Percentiles rank a stretch among this genome's conserved stretches.
These are phyloP conservation scores for Cladosporium colombiae DNA, from an alignment of 2,329 filamentous ascomycete species.

Conservation along the genomic window DNA sequence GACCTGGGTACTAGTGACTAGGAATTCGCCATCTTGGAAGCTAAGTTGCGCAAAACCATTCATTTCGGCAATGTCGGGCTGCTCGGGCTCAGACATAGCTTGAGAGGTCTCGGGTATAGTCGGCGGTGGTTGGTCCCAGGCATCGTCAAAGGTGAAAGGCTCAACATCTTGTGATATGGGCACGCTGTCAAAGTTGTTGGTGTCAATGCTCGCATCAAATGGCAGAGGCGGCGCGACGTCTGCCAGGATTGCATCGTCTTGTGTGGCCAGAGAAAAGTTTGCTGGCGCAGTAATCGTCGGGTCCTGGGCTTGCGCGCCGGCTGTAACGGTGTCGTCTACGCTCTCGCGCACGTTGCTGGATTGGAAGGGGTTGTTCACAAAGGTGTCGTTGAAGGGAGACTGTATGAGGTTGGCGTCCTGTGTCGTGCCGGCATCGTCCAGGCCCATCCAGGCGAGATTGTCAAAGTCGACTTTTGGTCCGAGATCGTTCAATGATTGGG, in stretches of 20 bases:
- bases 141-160: conserved; percentile 13
- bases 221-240: not conserved
- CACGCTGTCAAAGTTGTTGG: conserved; percentile 10
- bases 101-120: conserved; percentile 1
- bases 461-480: conserved; percentile 13
- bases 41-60: conserved; percentile 66
- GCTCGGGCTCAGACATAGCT: conserved; percentile 11
- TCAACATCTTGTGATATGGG: conserved; percentile 5
- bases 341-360: conserved; percentile 24
- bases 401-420: not conserved
- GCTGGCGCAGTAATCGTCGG: not conserved
- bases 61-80: conserved; percentile 38
- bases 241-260: not conserved
- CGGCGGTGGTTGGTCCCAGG: conserved; percentile 4
- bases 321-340: conserved; percentile 5
- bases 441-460: conserved; percentile 14
- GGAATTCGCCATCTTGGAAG: conserved; percentile 74
- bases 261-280: conserved; percentile 8
- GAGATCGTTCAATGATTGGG: conserved; percentile 15
- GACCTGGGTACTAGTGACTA: conserved; percentile 74
- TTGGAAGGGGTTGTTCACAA: conserved; percentile 20
- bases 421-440: conserved; percentile 9
- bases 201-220: conserved; percentile 11
- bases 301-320: conserved; percentile 4
- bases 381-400: conserved; percentile 17